Evolutionary conservation across 441 rosid genomes (phyloP), one percentile per base, ranked within the genome.

Genomic region (Melastoma candidum): DNA sequence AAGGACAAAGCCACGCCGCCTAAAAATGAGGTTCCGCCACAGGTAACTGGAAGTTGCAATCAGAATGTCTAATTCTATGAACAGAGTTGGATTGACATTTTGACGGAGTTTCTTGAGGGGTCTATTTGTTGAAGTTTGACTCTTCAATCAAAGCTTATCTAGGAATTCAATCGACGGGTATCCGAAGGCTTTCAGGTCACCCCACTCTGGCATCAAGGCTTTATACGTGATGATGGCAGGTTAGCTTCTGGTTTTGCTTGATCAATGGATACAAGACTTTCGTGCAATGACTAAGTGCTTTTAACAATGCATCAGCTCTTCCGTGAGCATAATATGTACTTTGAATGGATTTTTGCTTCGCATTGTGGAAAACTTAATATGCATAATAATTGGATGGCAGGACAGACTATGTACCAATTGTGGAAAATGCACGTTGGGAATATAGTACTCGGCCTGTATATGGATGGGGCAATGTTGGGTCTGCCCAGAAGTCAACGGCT

Each of bases 201-300:
- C 53, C 98, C 98, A 56, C 61, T 84, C 56, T 92, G 98, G 97
- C 78, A 92, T 76, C 97, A 92, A 79, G 98, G 98, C 58, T 84
- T 68, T 70, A 88, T 92, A 66, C 63, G 68, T 45, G 95, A 88
- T 70, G 95, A 88, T 75, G 98, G 97, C 70, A 78, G 97, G 98
- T 92, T 63, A 59, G 17, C 36, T 68, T 48, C 57, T 29, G 39
- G 48, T 65, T 44, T 51, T 26, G 12, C 11, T 13, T 8, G 51
- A 41, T 12, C n/a, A 11, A 44, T 12, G 26, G 46, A 41, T 49
- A 50, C 53, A 48, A n/a, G 43, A 47, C 53, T 53, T 27, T 27
- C 29, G 27, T 12, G 48, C 7, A 6, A 29, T 29, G 7, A 29
- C 7, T 29, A 29, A 29, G 36, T 29, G 36, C 36, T 29, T 3